Base-by-base conservation (phyloP, 495 filamentous ascomycete species). In the Amphirosellinia nigrospora region DNA sequence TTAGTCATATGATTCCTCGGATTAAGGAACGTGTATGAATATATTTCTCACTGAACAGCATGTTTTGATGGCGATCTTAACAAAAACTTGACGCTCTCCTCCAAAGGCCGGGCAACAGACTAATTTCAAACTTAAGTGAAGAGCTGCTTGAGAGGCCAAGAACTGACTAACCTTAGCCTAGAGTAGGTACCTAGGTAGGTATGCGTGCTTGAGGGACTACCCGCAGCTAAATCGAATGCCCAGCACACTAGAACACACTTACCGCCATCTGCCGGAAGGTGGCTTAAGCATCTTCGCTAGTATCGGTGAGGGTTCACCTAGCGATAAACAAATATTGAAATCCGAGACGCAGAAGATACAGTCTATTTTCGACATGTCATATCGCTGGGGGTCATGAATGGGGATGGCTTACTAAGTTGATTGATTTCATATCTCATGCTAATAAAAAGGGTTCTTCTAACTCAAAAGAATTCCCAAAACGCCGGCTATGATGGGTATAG, bases 401-500 rank as follows among this genome's bases (percentile, higher is more conserved):
- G 23, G 28, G 52, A 30, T 36, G 34, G 32, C 45, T 26, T 32
- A 34, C 28, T 28, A 46, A 52, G 48, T 60, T n/a, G 21, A 50
- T 63, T 61, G 11, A 23, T 60, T 0, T 69, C 66, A 62, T 69
- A 39, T 61, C 66, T 69, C 66, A 64, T 64, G 55, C 15, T 30
- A 56, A 70, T 28, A 58, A 41, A 53, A 48, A 50, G 32, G 34
- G 26, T 3, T 30, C 13, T 69, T 62, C 34, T 30, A 62, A 39
- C 56, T 61, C 53, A 43, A 45, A n/a, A 50, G 43, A 62, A 62
- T 52, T 21, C 45, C 66, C 28, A 58, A 19, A 70, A 70, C 68
- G 68, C 68, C 68, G 58, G 60, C 68, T 61, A 70, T 70, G 68
- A 38, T 64, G 60, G 68, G 68, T 70, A 70, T 70, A 70, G 55